Evolutionary conservation across 2,329 filamentous ascomycete genomes (phyloP), one percentile per base, ranked within the genome.

Genomic region (Colletotrichum agaves): DNA sequence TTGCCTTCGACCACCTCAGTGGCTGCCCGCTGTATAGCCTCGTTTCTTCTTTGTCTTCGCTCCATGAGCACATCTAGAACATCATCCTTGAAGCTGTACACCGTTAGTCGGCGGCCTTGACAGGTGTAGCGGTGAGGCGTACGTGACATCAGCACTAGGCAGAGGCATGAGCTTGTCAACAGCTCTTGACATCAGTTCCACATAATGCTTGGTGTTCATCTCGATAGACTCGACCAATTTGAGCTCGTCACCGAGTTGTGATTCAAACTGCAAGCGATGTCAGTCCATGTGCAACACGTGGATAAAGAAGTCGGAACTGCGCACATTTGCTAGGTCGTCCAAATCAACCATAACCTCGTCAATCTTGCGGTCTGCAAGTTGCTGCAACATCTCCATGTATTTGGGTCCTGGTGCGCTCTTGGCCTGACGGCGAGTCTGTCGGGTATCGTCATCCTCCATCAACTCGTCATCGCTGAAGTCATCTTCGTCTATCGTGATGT

Each of bases 51-150:
- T 73, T 93, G 90, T 73, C 96, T 91, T 76, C 97, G 93, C 44
- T 93, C 93, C 91, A 98, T 97, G 75, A 99, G 91, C 33, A 99
- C 93, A 80, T 99, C 96, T 47, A 99, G 86, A 10, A 98, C 94
- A 79, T 99, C 96, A 75, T 98, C 94, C 79, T 98, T 98, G 86
- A 97, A 98, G 72, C 91, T 93, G 72, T 39, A 41, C 17, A 43
- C 27, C 19, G 39, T 63, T 52, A 69, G 66, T 11, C n/a, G 55
- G 3, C 35, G 17, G 11, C 8, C 8, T 44, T n/a, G 17, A 21
- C 21, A 13, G 50, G 39, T 49, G 61, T 41, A 68, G 47, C 43
- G 15, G 10, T 12, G 52, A 41, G 13, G 76, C 88, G 73, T 85
- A 93, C 88, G 88, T 94, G 72, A 95, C 86, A 71, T 97, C 93